Evolutionary conservation across 805 yeast genomes (phyloP).

Genomic region (Debaryomyces hansenii): DNA sequence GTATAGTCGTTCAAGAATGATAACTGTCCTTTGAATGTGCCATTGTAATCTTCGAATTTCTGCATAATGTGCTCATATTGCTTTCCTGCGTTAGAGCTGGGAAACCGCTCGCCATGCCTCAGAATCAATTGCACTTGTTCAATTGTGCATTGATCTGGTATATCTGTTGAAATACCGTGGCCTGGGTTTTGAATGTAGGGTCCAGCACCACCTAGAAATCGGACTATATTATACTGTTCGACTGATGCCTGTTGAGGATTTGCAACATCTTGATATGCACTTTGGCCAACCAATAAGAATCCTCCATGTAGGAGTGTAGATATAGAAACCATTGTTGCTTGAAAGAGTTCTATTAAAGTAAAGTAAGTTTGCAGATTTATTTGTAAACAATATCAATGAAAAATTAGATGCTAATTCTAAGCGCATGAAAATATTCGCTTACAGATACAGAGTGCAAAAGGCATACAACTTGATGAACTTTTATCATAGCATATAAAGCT

Average conservation of each 20-base stretch:
- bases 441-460: no score
- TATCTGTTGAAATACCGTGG: slow-evolving; percentile 49
- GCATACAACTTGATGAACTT: no score
- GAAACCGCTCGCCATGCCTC: slow-evolving; percentile 78
- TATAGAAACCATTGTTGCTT: slow-evolving; percentile 25
- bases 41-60: slow-evolving; percentile 25
- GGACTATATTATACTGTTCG: slow-evolving; percentile 48
- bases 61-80: slow-evolving; percentile 23
- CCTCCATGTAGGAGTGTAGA: slow-evolving; percentile 30
- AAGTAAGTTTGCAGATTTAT: no score
- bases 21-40: slow-evolving; percentile 48
- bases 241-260: slow-evolving; percentile 40
- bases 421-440: no score
- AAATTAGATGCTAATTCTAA: no score
- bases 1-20: slow-evolving; percentile 54
- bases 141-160: slow-evolving; percentile 52
- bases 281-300: slow-evolving; percentile 26
- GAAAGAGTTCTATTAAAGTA: no score
- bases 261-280: slow-evolving; percentile 30
- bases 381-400: no score
- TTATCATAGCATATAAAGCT: no score
- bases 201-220: slow-evolving; percentile 55
- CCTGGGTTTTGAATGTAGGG: slow-evolving; percentile 56
- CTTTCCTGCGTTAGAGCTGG: slow-evolving; percentile 31
- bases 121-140: slow-evolving; percentile 70